Evolutionary conservation across 352 stramenopile species (phyloP).

Genomic region (Pythium brachiatum): DNA sequence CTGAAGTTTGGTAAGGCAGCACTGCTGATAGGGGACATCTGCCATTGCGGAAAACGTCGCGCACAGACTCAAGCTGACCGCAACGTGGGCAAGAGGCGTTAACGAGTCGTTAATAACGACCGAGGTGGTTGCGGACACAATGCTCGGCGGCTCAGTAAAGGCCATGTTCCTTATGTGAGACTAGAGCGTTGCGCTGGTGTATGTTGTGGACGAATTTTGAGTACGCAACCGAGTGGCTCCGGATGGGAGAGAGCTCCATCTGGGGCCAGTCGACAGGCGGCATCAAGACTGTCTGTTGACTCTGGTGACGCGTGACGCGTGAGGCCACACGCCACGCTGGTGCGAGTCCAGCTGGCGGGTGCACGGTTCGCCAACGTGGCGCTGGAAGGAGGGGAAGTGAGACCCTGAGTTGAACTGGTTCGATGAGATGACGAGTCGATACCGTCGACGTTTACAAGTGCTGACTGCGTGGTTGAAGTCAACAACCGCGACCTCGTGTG

Average conservation of each 20-base stretch:
- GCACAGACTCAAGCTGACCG: no score
- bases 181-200: no score
- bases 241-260: not conserved
- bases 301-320: not conserved
- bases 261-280: not conserved
- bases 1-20: no score
- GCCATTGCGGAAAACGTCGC: no score
- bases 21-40: no score
- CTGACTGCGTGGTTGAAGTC: not conserved
- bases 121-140: no score
- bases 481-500: no score
- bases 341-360: not conserved
- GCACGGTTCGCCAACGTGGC: not conserved
- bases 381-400: not conserved
- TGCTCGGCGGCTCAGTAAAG: no score
- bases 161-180: no score
- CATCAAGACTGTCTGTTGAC: not conserved
- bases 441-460: not conserved
- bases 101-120: no score
- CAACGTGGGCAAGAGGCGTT: no score
- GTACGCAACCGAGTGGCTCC: not conserved
- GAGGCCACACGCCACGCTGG: slow-evolving; percentile 3
- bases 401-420: not conserved
- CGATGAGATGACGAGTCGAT: not conserved
- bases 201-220: not conserved